Conservation (phyloP, 768 basidiomycete species). For the Rhodotorula diobovata region DNA sequence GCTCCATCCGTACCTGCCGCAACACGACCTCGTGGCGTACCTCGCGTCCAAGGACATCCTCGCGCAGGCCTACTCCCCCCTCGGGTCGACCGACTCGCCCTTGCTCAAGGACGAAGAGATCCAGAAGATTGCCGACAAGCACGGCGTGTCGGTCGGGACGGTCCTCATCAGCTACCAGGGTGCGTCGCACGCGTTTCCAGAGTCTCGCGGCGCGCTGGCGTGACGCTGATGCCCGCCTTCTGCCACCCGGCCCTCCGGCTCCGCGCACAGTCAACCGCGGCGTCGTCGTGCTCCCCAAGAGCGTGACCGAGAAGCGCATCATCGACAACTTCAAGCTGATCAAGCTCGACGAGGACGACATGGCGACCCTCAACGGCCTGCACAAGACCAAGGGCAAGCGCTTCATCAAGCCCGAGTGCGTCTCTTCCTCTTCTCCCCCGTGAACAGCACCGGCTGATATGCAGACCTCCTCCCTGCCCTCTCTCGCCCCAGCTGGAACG, state of each 20-base stretch:
- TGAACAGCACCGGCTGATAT: too few relatives aligned
- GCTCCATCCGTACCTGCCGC: conserved; percentile 66
- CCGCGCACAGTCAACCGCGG: conserved; percentile 57
- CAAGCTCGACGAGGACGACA: conserved; percentile 61
- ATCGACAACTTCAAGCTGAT: conserved; percentile 60
- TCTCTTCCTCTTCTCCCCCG: conserved; percentile 35
- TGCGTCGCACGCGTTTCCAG: conserved; percentile 47
- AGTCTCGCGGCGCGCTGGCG: too few relatives aligned
- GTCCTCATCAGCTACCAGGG: conserved; percentile 69
- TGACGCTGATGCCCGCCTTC: too few relatives aligned
- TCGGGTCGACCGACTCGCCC: conserved; percentile 50
- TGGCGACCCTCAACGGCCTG: conserved; percentile 58
- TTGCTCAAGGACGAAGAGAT: conserved; percentile 62
- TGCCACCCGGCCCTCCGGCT: neutral
- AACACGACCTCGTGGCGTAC: conserved; percentile 57
- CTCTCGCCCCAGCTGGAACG: conserved; percentile 19
- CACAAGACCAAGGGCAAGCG: conserved; percentile 59
- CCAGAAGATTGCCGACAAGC: conserved; percentile 59
- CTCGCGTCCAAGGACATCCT: conserved; percentile 62
- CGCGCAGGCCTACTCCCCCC: conserved; percentile 72
- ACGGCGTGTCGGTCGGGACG: conserved; percentile 60
- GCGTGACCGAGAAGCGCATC: conserved; percentile 66
- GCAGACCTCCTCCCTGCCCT: too few relatives aligned
- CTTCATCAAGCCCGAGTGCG: conserved; percentile 52
- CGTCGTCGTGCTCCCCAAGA: conserved; percentile 69